Conservation (phyloP, 495 filamentous ascomycete species). For the Penicillium coffeae region DNA sequence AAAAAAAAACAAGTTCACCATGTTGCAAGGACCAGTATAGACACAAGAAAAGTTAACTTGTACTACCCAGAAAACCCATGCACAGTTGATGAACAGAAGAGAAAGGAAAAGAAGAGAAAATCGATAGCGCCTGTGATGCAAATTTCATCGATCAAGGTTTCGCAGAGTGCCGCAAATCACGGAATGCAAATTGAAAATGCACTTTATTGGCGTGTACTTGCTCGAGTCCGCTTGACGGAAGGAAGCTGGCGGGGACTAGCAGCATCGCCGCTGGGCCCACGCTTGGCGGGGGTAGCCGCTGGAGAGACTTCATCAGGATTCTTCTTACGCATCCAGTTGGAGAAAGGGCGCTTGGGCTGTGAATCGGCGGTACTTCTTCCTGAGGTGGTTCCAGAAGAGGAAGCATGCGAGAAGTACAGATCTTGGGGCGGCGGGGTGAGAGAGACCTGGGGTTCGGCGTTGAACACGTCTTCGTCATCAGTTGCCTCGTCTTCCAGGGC, state of each 20-base stretch:
- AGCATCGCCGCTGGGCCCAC: constrained; percentile 16
- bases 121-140: not conserved
- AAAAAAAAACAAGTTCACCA: not conserved
- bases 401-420: constrained; percentile 35
- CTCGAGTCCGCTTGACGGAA: constrained; percentile 2
- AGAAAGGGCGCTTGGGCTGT: constrained; percentile 55
- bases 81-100: constrained; percentile 1
- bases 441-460: constrained; percentile 41
- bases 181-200: not conserved
- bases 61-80: not conserved
- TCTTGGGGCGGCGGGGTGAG: constrained; percentile 49
- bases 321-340: constrained; percentile 62
- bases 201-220: constrained; percentile 3
- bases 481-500: constrained; percentile 49
- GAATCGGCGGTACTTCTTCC: not conserved
- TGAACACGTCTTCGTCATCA: constrained; percentile 57
- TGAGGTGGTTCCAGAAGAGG: constrained; percentile 14
- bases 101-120: constrained; percentile 12
- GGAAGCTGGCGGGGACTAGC: constrained; percentile 13
- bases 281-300: constrained; percentile 1
- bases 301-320: constrained; percentile 17
- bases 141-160: not conserved
- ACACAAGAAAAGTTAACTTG: not conserved
- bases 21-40: not conserved
- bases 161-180: not conserved